These are phyloP conservation scores for Pachyrhizus erosus DNA, from an alignment of 306 rosid genomes.

Conservation along the genomic window DNA sequence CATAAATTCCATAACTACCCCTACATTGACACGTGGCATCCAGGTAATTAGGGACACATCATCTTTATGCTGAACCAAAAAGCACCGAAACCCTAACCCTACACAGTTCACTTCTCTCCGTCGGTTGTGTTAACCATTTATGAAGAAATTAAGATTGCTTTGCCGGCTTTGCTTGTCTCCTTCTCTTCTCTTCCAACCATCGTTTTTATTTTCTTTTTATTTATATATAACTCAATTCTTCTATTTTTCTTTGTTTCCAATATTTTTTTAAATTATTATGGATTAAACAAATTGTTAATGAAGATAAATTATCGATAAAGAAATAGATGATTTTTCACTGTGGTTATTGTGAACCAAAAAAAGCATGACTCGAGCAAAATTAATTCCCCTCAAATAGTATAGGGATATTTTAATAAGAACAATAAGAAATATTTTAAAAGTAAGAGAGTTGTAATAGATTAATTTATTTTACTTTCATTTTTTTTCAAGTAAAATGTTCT, in stretches of 20 bases:
- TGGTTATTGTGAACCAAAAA: neutral
- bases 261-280: neutral
- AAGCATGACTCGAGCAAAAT: neutral
- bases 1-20: constrained; percentile 40
- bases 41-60: neutral
- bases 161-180: constrained; percentile 53
- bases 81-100: constrained; percentile 21
- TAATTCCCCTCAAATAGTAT: neutral
- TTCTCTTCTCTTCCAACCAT: neutral
- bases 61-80: neutral
- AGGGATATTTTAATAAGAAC: neutral
- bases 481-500: too few species aligned
- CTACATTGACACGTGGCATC: neutral
- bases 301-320: neutral
- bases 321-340: neutral
- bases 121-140: constrained; percentile 30
- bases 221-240: neutral
- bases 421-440: neutral
- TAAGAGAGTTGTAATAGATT: neutral
- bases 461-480: neutral
- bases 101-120: neutral
- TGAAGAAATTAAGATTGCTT: constrained; percentile 30
- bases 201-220: neutral
- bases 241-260: neutral
- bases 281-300: neutral